A percentile compares a stretch with the other conserved stretches of the same genome.
These are phyloP conservation scores for Tuber indicum DNA, from an alignment of 495 filamentous ascomycete species.

Conservation along the genomic window DNA sequence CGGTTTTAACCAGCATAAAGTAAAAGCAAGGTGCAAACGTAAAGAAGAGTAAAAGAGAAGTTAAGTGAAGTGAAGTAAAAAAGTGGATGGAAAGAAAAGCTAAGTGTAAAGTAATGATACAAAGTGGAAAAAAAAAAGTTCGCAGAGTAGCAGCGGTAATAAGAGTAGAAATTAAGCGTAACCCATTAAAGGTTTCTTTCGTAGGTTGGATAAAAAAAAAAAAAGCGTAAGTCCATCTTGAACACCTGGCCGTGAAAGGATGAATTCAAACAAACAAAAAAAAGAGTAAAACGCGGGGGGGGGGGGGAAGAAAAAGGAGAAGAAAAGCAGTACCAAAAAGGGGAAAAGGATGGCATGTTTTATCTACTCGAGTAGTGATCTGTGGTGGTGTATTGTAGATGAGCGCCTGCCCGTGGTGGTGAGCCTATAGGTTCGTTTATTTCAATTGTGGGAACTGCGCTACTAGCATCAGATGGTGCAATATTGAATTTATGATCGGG, in stretches of 20 bases:
- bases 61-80: background rate
- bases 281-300: background rate
- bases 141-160: background rate
- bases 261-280: background rate
- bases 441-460: conserved; percentile 19
- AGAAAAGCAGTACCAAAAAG: background rate
- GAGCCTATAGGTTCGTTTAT: conserved; percentile 11
- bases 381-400: background rate
- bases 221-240: conserved; percentile 4
- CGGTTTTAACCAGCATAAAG: background rate
- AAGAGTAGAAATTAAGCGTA: background rate
- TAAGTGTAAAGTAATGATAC: conserved; percentile 2
- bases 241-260: background rate
- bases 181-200: background rate
- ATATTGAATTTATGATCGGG: conserved; percentile 8
- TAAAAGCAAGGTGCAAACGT: background rate
- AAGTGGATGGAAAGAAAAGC: background rate
- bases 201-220: background rate
- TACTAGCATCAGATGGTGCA: conserved; percentile 20
- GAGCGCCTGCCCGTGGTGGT: background rate
- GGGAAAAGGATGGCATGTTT: background rate
- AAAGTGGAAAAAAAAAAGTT: background rate
- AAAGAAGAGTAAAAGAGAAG: background rate
- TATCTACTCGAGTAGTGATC: background rate
- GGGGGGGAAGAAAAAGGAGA: background rate